These are phyloP conservation scores for Carex scoparia DNA, from an alignment of 176 grass and related monocot genomes.

Conservation along the genomic window DNA sequence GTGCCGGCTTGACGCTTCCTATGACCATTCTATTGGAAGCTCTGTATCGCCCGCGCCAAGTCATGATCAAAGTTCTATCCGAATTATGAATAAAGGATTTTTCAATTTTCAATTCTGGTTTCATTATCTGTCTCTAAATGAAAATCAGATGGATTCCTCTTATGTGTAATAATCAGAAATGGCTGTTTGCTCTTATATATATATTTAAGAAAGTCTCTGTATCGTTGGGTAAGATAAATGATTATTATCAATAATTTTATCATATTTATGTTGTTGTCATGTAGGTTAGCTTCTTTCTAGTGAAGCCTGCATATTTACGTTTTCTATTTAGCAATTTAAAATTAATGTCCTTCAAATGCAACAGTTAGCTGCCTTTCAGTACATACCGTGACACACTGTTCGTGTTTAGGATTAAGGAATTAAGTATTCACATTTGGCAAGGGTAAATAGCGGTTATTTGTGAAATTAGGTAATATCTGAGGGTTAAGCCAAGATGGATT, in stretches of 20 bases:
- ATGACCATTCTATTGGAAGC: conserved; percentile 23
- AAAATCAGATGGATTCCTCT: background rate
- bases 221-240: background rate
- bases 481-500: too few species aligned
- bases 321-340: background rate
- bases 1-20: conserved; percentile 14
- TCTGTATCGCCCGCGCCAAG: conserved; percentile 19
- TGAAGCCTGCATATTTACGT: background rate
- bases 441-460: too few species aligned
- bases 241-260: background rate
- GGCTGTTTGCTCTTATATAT: background rate
- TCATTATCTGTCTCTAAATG: background rate
- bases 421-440: too few species aligned
- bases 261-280: background rate
- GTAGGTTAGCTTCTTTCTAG: background rate
- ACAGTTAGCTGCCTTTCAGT: background rate
- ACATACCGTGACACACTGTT: background rate
- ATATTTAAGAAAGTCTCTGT: background rate
- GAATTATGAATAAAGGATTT: background rate
- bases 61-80: conserved; percentile 8
- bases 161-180: background rate
- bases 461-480: too few species aligned
- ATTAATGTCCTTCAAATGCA: background rate
- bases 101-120: background rate
- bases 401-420: too few species aligned